Conservation (phyloP, 352 stramenopile genomes). For the Aphanomyces cochlioides region DNA sequence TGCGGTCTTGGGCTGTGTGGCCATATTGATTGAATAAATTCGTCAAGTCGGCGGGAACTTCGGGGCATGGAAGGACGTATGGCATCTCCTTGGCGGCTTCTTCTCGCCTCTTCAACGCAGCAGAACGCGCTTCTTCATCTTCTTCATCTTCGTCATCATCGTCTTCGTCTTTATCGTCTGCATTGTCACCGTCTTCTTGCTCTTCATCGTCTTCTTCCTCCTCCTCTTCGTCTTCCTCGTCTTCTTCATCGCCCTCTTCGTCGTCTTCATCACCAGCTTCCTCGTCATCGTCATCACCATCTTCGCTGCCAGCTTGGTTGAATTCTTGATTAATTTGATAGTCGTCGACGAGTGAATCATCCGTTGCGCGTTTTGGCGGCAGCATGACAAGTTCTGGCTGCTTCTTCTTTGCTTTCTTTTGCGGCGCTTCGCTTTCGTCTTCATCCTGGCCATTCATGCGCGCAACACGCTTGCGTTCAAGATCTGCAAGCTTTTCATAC, state of each 20-base stretch:
- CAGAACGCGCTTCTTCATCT: conserved; percentile 72
- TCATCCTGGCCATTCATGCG: conserved; percentile 89
- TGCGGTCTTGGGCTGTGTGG: conserved; percentile 67
- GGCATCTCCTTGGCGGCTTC: conserved; percentile 80
- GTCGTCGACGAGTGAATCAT: conserved; percentile 49
- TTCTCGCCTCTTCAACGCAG: conserved; percentile 40
- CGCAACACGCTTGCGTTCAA: conserved; percentile 91
- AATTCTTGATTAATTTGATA: conserved; percentile 70
- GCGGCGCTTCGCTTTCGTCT: conserved; percentile 61
- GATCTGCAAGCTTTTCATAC: conserved; percentile 83
- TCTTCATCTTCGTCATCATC: conserved; percentile 57
- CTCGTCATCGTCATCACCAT: conserved; percentile 35
- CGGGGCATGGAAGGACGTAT: conserved; percentile 93
- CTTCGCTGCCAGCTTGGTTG: conserved; percentile 33
- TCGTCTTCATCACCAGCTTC: conserved; percentile 44
- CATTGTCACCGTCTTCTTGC: conserved; percentile 37
- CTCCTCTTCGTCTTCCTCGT: conserved; percentile 69
- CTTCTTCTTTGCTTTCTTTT: conserved; percentile 45
- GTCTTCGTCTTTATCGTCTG: conserved; percentile 44
- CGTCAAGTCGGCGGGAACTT: conserved; percentile 86
- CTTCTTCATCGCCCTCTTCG: conserved; percentile 44
- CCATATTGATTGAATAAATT: conserved; percentile 88
- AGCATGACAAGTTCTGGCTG: conserved; percentile 62
- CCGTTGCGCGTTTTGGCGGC: conserved; percentile 30
- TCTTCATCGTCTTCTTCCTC: conserved; percentile 49